Base-by-base conservation (phyloP, 2,329 filamentous ascomycete species). In the Fusarium caatingaense region DNA sequence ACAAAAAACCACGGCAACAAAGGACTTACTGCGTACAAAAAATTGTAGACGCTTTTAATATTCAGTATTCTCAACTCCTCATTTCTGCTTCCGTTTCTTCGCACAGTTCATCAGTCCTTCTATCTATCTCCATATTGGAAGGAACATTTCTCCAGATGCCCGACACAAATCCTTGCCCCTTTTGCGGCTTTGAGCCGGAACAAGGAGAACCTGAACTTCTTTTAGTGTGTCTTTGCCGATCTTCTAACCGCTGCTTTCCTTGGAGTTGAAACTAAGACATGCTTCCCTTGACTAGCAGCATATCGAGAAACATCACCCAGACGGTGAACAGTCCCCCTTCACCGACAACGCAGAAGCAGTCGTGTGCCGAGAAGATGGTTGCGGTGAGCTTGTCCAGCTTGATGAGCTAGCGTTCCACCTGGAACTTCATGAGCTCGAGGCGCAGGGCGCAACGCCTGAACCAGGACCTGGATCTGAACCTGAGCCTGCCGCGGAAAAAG, bases 371-470 rank as follows among this genome's bases (percentile, higher is more conserved):
- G 64, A 72, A 27, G 83, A 86, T 18, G 85, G 83, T 23, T 92
- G 90, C 74, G 86, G 86, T 32, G 89, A 92, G 76, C 76, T 83
- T n/a, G 46, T 76, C 34, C 30, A 56, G n/a, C 53, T 53, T 9
- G 72, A 73, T n/a, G 74, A 76, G 28, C 45, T 76, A 46, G 63
- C 63, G 20, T 73, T 64, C 34, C 74, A 76, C 37, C 56, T 76
- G 6, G 68, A 75, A 50, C 74, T 76, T 30, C 74, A 76, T 56
- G 67, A 72, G 51, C 72, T 76, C 25, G 74, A 76, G 46, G 66
- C 62, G 6, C 60, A 68, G 32, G 74, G 64, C 28, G 61, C 59
- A 11, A 56, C 68, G 6, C 64, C 60, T 1, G 69, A 56, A 48
- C 60, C 60, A 10, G 55, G 66, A 8, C 64, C 60, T 1, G 66